phyloP scores from a whole-genome alignment of 73 alveolate species.

The Uronychia binucleata region DNA sequence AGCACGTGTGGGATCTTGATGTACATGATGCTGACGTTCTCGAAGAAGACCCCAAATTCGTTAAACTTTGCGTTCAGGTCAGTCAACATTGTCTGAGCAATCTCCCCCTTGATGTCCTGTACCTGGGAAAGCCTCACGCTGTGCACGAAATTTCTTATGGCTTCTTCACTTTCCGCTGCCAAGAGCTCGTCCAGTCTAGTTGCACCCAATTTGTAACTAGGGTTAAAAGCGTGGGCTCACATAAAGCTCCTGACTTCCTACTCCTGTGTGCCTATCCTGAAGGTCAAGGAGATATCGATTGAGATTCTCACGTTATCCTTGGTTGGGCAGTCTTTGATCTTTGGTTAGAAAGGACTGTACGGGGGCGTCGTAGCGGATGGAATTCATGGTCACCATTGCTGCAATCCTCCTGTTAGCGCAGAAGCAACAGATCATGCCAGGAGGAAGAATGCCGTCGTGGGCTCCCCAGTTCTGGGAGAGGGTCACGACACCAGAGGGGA shows the following conservation, averaged over 20 bases:
- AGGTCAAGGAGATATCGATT: conserved; percentile 62
- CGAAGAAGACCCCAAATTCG: conserved; percentile 64
- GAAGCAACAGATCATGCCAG: conserved; percentile 73
- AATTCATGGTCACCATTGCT: conserved; percentile 61
- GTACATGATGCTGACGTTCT: conserved; percentile 51
- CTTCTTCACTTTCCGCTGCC: conserved; percentile 65
- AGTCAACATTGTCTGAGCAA: conserved; percentile 49
- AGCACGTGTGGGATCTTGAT: conserved; percentile 45
- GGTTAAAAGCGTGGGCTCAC: not conserved
- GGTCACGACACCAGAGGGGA: conserved; percentile 67
- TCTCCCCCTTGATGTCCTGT: conserved; percentile 65
- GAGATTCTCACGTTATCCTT: conserved; percentile 67
- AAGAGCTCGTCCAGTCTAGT: conserved; percentile 64
- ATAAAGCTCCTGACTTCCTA: conserved; percentile 54
- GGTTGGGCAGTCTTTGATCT: conserved; percentile 71
- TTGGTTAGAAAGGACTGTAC: not conserved
- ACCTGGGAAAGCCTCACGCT: conserved; percentile 54
- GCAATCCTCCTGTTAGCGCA: conserved; percentile 63
- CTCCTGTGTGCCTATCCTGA: conserved; percentile 55
- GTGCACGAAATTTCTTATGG: conserved; percentile 62
- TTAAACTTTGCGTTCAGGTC: conserved; percentile 58
- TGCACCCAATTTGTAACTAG: conserved; percentile 57
- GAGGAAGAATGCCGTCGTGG: conserved; percentile 58
- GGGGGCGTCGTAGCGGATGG: conserved; percentile 69
- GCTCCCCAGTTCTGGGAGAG: conserved; percentile 70